Evolutionary conservation across 2,329 filamentous ascomycete genomes (phyloP).

Genomic region (Daldinia sp.): DNA sequence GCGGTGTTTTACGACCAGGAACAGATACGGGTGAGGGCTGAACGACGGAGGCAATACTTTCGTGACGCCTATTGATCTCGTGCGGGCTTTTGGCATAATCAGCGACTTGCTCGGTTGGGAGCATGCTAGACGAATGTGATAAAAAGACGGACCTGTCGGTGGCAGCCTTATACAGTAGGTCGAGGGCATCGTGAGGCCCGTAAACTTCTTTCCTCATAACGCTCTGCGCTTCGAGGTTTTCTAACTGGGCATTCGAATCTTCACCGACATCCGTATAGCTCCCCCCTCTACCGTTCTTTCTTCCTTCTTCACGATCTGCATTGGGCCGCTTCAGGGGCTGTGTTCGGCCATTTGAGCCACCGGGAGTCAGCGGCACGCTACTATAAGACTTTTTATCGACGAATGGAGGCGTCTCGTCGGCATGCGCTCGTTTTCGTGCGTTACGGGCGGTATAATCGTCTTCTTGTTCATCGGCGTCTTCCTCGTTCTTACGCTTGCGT

Average conservation of each 20-base stretch:
- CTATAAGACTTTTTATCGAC: slow-evolving; percentile 58
- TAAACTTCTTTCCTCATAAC: slow-evolving; percentile 79
- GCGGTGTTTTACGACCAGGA: slow-evolving; percentile 37
- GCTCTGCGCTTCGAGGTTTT: slow-evolving; percentile 70
- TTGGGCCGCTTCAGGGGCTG: slow-evolving; percentile 72
- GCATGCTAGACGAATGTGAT: slow-evolving; percentile 30
- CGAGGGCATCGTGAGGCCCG: slow-evolving; percentile 90
- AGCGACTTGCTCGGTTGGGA: slow-evolving; percentile 28
- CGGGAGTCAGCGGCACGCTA: slow-evolving; percentile 69
- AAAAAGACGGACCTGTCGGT: slow-evolving; percentile 62
- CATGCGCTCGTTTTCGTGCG: slow-evolving; percentile 72
- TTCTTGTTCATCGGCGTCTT: slow-evolving; percentile 64
- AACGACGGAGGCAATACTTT: slow-evolving; percentile 39
- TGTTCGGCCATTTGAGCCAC: slow-evolving; percentile 69
- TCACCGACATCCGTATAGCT: slow-evolving; percentile 51
- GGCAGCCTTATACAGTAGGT: slow-evolving; percentile 88
- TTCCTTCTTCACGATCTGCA: slow-evolving; percentile 49
- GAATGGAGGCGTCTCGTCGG: slow-evolving; percentile 55
- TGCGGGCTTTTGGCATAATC: slow-evolving; percentile 43
- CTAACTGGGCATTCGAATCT: slow-evolving; percentile 67
- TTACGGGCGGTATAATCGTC: slow-evolving; percentile 77
- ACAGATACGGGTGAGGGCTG: slow-evolving; percentile 40
- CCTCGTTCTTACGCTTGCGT: slow-evolving; percentile 83
- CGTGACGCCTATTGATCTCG: slow-evolving; percentile 40
- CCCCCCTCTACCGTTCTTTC: slow-evolving; percentile 45